Base-by-base conservation (phyloP, 2,329 filamentous ascomycete species). In the Sclerotinia minor region DNA sequence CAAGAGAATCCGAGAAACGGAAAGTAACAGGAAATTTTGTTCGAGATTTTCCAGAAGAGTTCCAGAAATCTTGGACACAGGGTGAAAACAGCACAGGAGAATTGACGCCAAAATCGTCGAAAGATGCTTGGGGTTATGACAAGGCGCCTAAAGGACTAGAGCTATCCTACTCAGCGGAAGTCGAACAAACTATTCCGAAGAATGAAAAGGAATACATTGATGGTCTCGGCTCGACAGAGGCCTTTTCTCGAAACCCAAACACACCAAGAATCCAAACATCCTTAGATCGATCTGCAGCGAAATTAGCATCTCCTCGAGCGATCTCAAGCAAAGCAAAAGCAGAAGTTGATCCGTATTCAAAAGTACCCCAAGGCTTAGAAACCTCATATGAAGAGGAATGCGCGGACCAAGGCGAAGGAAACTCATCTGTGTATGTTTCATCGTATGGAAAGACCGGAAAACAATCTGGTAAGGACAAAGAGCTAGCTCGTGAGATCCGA, bases 41-140 rank as follows among this genome's bases (percentile, higher is more conserved):
- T 11, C 80, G 80, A 44, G 84, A 85, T 72, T 85, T 85, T 68
- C 82, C 83, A 0, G 83, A 85, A 68, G 83, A 85, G 4, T 84
- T 83, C 66, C 72, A 79, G 0, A 73, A 74, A 6, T 79, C 79
- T 1, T 84, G 83, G 83, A 77, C 75, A 52, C 71, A 68, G n/a
- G 29, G 59, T 35, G 50, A 70, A 61, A 38, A 66, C 54, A 47
- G 15, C 29, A 54, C 70, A 38, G 72, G 67, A 41, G 60, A 60
- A 26, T 66, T 76, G 47, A 69, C 49, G 15, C 72, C 70, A 64
- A 71, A 71, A 47, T 26, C n/a, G 5, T 50, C n/a, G 5, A 44
- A 38, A 49, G 63, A 67, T 41, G 58, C 52, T 54, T 64, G 49
- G 57, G 58, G 72, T 29, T 1, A 69, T 17, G 54, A 69, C 29